Percentiles rank a stretch among this genome's conserved stretches.
Conservation (phyloP, 768 basidiomycete genomes). For the Suillus americanus region DNA sequence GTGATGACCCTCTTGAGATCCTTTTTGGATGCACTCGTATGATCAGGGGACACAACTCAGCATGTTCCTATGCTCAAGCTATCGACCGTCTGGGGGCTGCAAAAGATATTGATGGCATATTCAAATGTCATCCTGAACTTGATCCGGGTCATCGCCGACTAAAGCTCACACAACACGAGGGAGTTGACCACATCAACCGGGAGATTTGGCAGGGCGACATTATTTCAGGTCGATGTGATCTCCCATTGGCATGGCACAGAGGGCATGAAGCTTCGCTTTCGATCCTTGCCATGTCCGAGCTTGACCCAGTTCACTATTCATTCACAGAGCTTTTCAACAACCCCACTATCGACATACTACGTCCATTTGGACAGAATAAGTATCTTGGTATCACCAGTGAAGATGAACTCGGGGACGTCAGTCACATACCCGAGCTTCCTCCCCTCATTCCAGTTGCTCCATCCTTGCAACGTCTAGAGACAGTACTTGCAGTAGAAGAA, state of each 20-base stretch:
- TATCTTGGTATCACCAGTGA: too few species aligned
- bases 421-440: too few species aligned
- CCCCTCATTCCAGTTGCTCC: too few species aligned
- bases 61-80: constrained; percentile 8
- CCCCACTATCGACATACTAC: too few species aligned
- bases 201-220: constrained; percentile 18
- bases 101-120: constrained; percentile 15
- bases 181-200: constrained; percentile 10
- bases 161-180: neutral
- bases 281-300: neutral
- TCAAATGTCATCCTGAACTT: neutral
- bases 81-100: neutral
- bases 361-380: too few species aligned
- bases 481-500: too few species aligned
- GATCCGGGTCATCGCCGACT: neutral
- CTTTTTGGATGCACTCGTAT: constrained; percentile 14
- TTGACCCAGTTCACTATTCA: neutral
- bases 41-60: constrained; percentile 1
- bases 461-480: too few species aligned
- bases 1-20: constrained; percentile 30
- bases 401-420: too few species aligned
- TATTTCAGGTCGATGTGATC: neutral
- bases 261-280: neutral
- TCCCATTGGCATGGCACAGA: neutral
- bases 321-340: too few species aligned